Evolutionary conservation across 2,329 filamentous ascomycete genomes (phyloP), one percentile per base, ranked within the genome.

Genomic region (Talaromyces sp.): DNA sequence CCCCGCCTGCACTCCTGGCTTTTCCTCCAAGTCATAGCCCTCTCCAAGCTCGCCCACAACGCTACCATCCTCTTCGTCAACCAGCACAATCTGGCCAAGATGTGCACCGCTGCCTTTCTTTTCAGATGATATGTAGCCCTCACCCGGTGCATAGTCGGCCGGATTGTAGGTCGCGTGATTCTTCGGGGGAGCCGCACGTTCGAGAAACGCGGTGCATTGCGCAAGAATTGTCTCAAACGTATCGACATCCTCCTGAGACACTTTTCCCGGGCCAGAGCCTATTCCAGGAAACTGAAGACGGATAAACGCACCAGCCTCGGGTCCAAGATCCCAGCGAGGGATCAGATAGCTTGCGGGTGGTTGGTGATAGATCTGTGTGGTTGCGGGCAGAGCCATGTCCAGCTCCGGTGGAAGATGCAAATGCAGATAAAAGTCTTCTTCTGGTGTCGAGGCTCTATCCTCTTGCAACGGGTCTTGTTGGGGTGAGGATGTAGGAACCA

Each of bases 211-310:
- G 2, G 93, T 97, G 75, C 93, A 97, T 77, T 97, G 92, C n/a
- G 93, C 93, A 56, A 97, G 82, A 65, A 97, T 97, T 3, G 93
- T 97, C 80, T 97, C 93, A 70, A 97, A 97, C 0, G 93, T 97
- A 72, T 97, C 92, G 48, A 96, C 82, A 73, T 97, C 93, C 72
- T 97, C 92, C 74, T 97, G 92, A 1, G 90, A 84, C 27, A 90
- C 88, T 35, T 84, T 81, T 35, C 72, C 72, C 9, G 80, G 73
- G 0, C 90, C 87, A 62, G 81, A 86, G 21, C 90, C 90, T 26
- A 89, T 79, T 2, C 82, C 73, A 0, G 92, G 92, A 66, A 99
- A 97, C 72, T 97, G 89, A 70, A 99, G 91, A 59, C 92, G 85
- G 21, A 93, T 97, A 72, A 97, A 97, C 19, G 92, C 91, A 62